These are phyloP conservation scores for Serendipita sp. DNA, from an alignment of 768 basidiomycete genomes.

Conservation along the genomic window DNA sequence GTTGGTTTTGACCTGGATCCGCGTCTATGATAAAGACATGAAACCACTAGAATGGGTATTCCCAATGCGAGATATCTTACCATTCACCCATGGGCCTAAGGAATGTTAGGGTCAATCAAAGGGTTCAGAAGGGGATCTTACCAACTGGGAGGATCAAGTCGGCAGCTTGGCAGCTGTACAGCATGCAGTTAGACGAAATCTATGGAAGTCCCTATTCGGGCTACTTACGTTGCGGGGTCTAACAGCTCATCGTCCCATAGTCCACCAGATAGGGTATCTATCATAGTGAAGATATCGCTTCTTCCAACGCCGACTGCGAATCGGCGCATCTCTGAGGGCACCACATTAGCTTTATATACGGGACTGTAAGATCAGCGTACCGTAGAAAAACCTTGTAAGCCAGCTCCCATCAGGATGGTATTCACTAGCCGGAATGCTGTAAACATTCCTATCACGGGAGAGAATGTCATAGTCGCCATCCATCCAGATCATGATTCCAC, in stretches of 20 bases:
- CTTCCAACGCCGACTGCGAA: neutral
- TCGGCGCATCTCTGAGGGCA: neutral
- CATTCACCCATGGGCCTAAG: neutral
- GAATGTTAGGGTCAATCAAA: neutral
- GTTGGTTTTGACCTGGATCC: neutral
- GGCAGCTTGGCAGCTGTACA: neutral
- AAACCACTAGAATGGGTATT: neutral
- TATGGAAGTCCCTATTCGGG: neutral
- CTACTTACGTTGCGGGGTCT: neutral
- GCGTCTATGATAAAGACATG: neutral
- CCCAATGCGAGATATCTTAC: neutral
- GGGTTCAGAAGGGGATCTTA: neutral
- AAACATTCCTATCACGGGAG: neutral
- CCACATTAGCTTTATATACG: neutral
- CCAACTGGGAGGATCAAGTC: neutral
- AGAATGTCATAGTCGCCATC: constrained; percentile 7
- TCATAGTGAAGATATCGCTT: neutral
- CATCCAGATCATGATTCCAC: constrained; percentile 4
- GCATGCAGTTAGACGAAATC: neutral
- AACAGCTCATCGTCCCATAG: neutral
- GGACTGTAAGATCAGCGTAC: neutral
- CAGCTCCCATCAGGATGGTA: neutral
- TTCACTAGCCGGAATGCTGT: neutral
- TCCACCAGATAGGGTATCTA: neutral
- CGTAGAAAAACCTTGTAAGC: neutral